phyloP scores from a whole-genome alignment of 179 eudicot species.

The Amaranthus tricolor region DNA sequence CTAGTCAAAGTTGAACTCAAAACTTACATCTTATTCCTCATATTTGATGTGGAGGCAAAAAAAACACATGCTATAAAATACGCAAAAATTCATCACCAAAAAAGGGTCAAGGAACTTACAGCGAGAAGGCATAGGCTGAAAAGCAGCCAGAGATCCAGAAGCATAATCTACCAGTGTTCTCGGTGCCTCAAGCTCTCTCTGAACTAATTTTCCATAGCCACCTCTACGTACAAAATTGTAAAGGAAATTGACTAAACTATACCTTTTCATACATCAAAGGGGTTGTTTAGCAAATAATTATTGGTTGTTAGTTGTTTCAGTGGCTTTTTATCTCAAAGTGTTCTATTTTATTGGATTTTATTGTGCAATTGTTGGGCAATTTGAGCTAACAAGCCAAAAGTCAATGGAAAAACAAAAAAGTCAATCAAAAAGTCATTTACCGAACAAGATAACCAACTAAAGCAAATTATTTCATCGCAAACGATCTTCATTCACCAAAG shows the following conservation, averaged over 20 bases:
- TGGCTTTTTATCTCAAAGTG: too few relatives aligned
- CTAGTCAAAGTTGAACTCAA: neutral
- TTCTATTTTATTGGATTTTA: too few relatives aligned
- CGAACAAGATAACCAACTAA: neutral
- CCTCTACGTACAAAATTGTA: constrained; percentile 81
- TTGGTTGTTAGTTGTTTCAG: too few relatives aligned
- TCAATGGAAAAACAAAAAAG: too few relatives aligned
- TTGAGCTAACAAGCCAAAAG: too few relatives aligned
- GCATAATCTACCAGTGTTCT: constrained; percentile 93
- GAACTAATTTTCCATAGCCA: constrained; percentile 97
- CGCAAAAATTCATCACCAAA: neutral
- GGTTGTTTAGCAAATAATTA: too few relatives aligned
- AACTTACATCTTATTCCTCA: neutral
- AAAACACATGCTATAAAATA: neutral
- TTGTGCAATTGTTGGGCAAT: too few relatives aligned
- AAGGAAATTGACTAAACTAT: constrained; percentile 43
- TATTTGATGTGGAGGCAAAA: neutral
- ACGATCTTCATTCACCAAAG: neutral
- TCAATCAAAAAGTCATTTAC: too few relatives aligned
- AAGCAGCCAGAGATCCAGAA: constrained; percentile 72
- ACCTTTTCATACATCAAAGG: neutral
- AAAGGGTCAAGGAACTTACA: constrained; percentile 42
- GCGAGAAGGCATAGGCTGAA: constrained; percentile 62
- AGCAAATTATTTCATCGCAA: neutral
- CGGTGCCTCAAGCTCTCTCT: constrained; percentile 88